Evolutionary conservation across 768 basidiomycete genomes (phyloP), one percentile per base, ranked within the genome.

Genomic region (Lactarius pseudohatsudake): DNA sequence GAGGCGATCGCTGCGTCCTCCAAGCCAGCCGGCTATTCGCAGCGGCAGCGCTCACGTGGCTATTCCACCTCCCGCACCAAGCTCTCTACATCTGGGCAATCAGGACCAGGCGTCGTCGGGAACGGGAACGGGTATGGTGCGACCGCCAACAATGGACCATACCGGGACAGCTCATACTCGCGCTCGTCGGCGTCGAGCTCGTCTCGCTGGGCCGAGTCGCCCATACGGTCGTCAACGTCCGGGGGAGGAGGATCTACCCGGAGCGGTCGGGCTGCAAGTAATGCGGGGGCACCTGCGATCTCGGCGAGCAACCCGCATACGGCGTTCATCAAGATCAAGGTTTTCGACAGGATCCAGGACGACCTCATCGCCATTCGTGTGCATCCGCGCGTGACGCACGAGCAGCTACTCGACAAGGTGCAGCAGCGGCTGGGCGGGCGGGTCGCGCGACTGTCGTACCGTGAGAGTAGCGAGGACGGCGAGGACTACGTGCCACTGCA

Each of bases 241-340:
- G 74, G 80, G 13, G 78, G 85, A 56, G 78, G 85, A 56, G 74
- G 76, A 13, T 77, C 75, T 38, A 74, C 76, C 22, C 83, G 87
- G 36, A 82, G 86, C 22, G 84, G 84, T 28, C 87, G 88, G 22
- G 82, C 83, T 22, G 86, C 89, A 32, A 80, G 78, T 26, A 75
- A 74, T 36, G 72, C 85, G 61, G 91, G 86, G 72, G 85, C 80
- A 36, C 90, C 91, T 13, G 81, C 87, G 26, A 90, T 93, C 72
- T 93, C 91, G 59, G 85, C 88, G 20, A 84, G 83, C 55, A 91
- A 91, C 69, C 86, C 88, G 6, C 89, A 92, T 73, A 86, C 88
- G 16, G 91, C 96, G 28, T 98, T 95, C 77, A 84, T 98, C 71
- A 99, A 98, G 80, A 97, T 99, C 79, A 99, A 99, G 79, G 94